Evolutionary conservation across 2,329 filamentous ascomycete species (phyloP).

Genomic region (Sporothrix protearum): DNA sequence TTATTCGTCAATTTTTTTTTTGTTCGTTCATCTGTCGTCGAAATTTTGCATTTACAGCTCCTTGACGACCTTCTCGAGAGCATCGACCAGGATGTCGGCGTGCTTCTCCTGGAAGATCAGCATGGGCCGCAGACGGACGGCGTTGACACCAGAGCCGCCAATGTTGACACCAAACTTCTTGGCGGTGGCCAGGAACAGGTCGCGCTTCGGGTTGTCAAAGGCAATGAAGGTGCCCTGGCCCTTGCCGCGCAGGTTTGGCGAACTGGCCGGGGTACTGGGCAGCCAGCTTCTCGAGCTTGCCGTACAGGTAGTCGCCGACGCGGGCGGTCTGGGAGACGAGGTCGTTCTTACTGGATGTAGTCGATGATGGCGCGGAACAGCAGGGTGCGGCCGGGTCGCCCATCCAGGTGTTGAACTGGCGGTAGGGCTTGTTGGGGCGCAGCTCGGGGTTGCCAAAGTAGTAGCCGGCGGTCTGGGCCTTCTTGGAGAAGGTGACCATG

Average conservation of each 20-base stretch:
- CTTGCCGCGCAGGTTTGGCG: conserved; percentile 81
- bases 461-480: conserved; percentile 90
- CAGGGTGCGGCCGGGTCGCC: conserved; percentile 82
- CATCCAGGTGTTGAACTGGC: conserved; percentile 98
- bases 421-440: conserved; percentile 86
- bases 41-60: conserved; percentile 32
- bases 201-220: conserved; percentile 77
- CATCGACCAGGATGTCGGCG: conserved; percentile 77
- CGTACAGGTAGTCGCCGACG: conserved; percentile 75
- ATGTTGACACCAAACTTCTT: conserved; percentile 84
- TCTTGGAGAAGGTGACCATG: conserved; percentile 94
- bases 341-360: conserved; percentile 69
- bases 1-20: not conserved
- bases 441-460: conserved; percentile 80
- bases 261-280: conserved; percentile 72
- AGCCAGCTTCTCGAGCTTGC: conserved; percentile 63
- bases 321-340: conserved; percentile 76
- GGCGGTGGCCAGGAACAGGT: conserved; percentile 73
- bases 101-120: conserved; percentile 89
- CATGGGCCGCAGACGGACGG: conserved; percentile 83
- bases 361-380: conserved; percentile 83
- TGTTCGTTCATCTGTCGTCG: not conserved
- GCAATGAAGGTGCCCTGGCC: conserved; percentile 89
- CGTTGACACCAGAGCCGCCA: conserved; percentile 71
- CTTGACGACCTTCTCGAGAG: conserved; percentile 69